Base-by-base conservation (phyloP, 805 yeast species). In the Saccharomyces paradoxus region DNA sequence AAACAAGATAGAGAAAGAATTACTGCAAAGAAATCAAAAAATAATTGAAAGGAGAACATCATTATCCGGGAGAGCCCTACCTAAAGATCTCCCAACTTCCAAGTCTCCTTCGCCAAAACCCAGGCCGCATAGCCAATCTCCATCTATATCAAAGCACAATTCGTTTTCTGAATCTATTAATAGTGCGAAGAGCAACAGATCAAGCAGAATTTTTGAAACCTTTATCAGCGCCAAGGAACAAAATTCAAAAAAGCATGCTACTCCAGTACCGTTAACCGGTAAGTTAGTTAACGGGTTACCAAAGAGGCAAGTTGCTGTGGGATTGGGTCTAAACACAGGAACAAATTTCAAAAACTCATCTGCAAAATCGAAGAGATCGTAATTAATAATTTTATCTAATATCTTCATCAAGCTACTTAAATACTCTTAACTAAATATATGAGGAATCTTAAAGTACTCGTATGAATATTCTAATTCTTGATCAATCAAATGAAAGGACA, bases 1-100 rank as follows among this genome's bases (percentile, higher is more conserved):
- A 55, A 86, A 83, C 48, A 72, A 80, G 69, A 72, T 32, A 75
- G 77, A 37, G 22, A 37, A 37, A 37, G 22, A 37, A 17, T 17
- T 37, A 17, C 17, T 37, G 17, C 44, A 37, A 17, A 37, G 44
- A 17, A 37, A 46, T 49, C 29, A 55, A 50, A n/a, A 56, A 56
- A n/a, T 48, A 22, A 30, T 21, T 14, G 27, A 31, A 48, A 21
- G 24, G 21, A 10, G 47, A 47, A 26, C n/a, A 5, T 37, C 44
- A 37, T 37, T 24, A 37, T 37, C 44, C 7, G 44, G 44, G 4
- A 41, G 49, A 28, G 29, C 32, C 4, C 7, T 41, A 21, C 22
- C 51, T 4, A 67, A 67, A 46, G 66, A 65, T 47, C 77, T 77
- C 7, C 74, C 77, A 9, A 2, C 21, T 21, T 46, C 53, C 3